Evolutionary conservation across 1,284 basidiomycete species (phyloP).

Genomic region (Rhodotorula glutinis): DNA sequence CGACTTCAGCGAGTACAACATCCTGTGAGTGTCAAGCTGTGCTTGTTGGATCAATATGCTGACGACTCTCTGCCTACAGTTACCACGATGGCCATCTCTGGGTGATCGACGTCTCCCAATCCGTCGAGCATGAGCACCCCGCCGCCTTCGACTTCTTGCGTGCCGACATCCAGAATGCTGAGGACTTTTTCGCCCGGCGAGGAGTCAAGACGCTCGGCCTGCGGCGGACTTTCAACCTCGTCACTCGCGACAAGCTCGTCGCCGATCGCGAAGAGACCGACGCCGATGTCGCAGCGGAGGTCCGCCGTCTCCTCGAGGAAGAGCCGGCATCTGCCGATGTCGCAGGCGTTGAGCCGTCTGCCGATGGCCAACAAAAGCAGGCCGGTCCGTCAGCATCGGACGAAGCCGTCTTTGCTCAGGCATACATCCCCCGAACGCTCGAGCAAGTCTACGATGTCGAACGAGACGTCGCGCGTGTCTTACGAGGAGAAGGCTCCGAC

Average conservation of each 20-base stretch:
- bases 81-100: constrained; percentile 66
- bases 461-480: constrained; percentile 72
- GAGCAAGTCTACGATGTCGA: constrained; percentile 91
- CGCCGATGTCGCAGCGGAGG: constrained; percentile 33
- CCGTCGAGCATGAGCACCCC: constrained; percentile 97
- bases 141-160: constrained; percentile 93
- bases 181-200: constrained; percentile 80
- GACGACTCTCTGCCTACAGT: constrained; percentile 38
- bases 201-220: constrained; percentile 77
- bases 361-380: constrained; percentile 42
- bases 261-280: constrained; percentile 44
- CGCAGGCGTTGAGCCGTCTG: constrained; percentile 39
- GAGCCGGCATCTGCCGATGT: constrained; percentile 5
- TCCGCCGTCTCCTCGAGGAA: constrained; percentile 30
- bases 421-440: constrained; percentile 87
- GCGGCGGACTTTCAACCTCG: constrained; percentile 79
- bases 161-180: constrained; percentile 85
- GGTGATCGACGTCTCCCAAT: constrained; percentile 98
- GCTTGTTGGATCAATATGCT: not conserved
- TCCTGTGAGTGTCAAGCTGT: constrained; percentile 62
- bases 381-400: constrained; percentile 56
- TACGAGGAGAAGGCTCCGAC: constrained; percentile 63
- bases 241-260: constrained; percentile 60
- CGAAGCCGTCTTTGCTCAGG: constrained; percentile 78
- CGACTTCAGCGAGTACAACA: constrained; percentile 97